These are phyloP conservation scores for Apiospora arundinis DNA, from an alignment of 2,329 filamentous ascomycete genomes.

Conservation along the genomic window DNA sequence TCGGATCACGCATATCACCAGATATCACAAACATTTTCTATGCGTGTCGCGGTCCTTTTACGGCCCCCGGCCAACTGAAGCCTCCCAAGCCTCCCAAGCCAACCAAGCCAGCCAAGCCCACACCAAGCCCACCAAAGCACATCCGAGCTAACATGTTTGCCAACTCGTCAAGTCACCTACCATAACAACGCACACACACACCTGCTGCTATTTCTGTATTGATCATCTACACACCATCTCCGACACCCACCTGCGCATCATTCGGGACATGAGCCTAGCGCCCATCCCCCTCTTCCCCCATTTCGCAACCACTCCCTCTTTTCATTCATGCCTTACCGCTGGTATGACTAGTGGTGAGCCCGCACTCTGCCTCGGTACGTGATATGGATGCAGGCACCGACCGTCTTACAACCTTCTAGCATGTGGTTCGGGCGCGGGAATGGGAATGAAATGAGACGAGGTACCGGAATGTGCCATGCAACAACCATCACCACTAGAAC, in stretches of 20 bases:
- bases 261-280: constrained; percentile 2
- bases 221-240: constrained; percentile 14
- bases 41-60: background rate
- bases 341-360: background rate
- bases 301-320: background rate
- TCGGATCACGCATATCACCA: background rate
- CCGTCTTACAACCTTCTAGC: background rate
- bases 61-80: background rate
- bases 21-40: background rate
- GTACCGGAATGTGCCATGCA: background rate
- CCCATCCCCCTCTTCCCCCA: background rate
- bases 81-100: too few relatives aligned
- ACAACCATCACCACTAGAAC: background rate
- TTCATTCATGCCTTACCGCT: background rate
- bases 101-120: background rate
- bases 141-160: background rate
- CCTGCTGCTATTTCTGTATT: background rate
- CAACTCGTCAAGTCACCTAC: background rate
- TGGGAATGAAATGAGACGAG: constrained; percentile 2
- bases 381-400: background rate
- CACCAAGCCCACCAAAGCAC: too few relatives aligned
- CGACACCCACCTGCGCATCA: background rate
- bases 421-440: background rate
- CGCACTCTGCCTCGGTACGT: background rate
- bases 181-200: constrained; percentile 2